Evolutionary conservation across 306 rosid genomes (phyloP).

Genomic region (Oemleria cerasiformis): DNA sequence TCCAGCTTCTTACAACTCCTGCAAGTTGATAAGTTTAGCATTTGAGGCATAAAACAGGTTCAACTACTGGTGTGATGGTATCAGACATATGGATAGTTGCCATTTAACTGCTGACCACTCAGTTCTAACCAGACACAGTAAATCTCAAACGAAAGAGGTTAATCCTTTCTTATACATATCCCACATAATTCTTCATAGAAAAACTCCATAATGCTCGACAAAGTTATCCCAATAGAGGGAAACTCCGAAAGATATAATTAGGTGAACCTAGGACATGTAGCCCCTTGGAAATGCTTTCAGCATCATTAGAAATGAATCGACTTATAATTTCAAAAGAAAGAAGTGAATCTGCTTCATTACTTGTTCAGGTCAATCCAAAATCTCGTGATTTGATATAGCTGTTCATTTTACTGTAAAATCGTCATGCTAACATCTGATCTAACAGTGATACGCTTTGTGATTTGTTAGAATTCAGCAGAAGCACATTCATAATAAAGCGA

Average conservation of each 20-base stretch:
- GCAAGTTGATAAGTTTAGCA: conserved; percentile 24
- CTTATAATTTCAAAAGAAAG: not conserved
- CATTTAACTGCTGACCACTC: not conserved
- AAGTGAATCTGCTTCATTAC: not conserved
- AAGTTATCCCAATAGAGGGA: not conserved
- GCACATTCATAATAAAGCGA: not conserved
- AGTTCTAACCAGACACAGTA: not conserved
- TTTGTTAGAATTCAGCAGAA: not conserved
- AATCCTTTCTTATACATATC: not conserved
- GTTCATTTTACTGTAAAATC: not conserved
- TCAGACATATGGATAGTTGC: not conserved
- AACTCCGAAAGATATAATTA: not conserved
- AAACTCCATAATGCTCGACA: not conserved
- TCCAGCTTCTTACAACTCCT: conserved; percentile 57
- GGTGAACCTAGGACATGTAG: not conserved
- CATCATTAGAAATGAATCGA: not conserved
- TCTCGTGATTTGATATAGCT: not conserved
- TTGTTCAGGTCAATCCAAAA: not conserved
- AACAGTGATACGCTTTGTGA: not conserved
- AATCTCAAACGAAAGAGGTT: not conserved
- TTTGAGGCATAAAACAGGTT: not conserved
- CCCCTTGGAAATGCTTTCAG: not conserved
- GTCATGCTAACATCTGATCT: not conserved
- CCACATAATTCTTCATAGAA: not conserved
- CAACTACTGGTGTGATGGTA: not conserved